These are phyloP conservation scores for Daedalea quercina DNA, from an alignment of 768 basidiomycete species.

Conservation along the genomic window DNA sequence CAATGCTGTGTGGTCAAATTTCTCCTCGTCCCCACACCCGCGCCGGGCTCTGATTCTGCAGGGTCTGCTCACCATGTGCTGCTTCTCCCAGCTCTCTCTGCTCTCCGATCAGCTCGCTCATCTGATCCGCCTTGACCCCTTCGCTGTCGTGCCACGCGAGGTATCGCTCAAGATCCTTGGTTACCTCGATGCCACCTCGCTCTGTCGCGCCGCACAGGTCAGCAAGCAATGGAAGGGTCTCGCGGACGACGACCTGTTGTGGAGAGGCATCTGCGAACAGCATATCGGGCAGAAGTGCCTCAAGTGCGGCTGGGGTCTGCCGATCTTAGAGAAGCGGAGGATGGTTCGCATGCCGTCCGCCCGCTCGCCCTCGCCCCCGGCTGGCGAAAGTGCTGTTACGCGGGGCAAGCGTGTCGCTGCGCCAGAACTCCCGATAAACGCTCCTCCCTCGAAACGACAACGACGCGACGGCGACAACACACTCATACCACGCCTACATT, in stretches of 20 bases:
- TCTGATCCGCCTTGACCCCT: slow-evolving; percentile 94
- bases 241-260: slow-evolving; percentile 93
- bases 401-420: slow-evolving; percentile 36
- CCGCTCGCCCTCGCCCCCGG: slow-evolving; percentile 24
- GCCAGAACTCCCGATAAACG: slow-evolving; percentile 8
- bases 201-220: slow-evolving; percentile 92
- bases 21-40: slow-evolving; percentile 89
- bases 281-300: slow-evolving; percentile 96
- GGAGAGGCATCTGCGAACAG: slow-evolving; percentile 96
- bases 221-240: slow-evolving; percentile 76
- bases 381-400: slow-evolving; percentile 16
- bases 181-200: slow-evolving; percentile 86
- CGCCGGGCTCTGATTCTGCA: slow-evolving; percentile 91
- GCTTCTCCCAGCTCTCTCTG: slow-evolving; percentile 95
- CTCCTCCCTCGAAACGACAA: slow-evolving; percentile 3
- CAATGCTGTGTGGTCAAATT: slow-evolving; percentile 92
- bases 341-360: slow-evolving; percentile 36
- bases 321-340: slow-evolving; percentile 76
- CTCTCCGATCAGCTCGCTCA: slow-evolving; percentile 87
- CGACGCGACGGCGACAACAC: slow-evolving; percentile 8
- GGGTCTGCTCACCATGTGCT: slow-evolving; percentile 98
- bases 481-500: not conserved
- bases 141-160: slow-evolving; percentile 85
- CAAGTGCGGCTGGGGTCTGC: slow-evolving; percentile 97
- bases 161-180: slow-evolving; percentile 81